Evolutionary conservation across 2,329 filamentous ascomycete genomes (phyloP).

Genomic region (Exophiala viscosa): DNA sequence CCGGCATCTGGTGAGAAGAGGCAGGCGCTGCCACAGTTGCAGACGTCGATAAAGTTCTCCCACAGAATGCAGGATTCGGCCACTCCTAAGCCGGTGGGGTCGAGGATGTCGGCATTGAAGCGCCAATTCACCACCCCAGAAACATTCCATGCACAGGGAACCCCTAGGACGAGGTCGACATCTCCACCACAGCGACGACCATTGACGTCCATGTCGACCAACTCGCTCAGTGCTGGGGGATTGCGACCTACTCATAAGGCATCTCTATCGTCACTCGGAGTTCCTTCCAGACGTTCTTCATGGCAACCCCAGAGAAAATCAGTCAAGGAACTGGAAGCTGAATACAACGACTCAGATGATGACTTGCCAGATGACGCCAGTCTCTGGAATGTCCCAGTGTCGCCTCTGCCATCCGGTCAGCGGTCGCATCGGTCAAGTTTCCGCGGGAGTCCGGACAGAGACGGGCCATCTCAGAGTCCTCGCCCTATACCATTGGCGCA

Average conservation of each 20-base stretch:
- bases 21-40: conserved; percentile 15
- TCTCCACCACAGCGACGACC: conserved; percentile 20
- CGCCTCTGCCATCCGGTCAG: conserved; percentile 42
- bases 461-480: conserved; percentile 26
- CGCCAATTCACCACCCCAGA: conserved; percentile 19
- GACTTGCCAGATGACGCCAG: conserved; percentile 50
- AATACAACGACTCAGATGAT: conserved; percentile 51
- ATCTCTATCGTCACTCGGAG: conserved; percentile 18
- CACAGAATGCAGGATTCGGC: conserved; percentile 9
- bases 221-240: conserved; percentile 14
- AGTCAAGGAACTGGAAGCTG: conserved; percentile 47
- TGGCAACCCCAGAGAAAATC: conserved; percentile 46
- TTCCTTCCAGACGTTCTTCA: conserved; percentile 34
- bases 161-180: conserved; percentile 20
- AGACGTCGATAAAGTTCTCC: conserved; percentile 11
- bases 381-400: conserved; percentile 50
- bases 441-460: conserved; percentile 40
- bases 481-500: conserved; percentile 43
- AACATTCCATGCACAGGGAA: conserved; percentile 10
- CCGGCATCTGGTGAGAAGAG: conserved; percentile 3
- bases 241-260: conserved; percentile 21
- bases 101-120: conserved; percentile 11
- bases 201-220: conserved; percentile 9
- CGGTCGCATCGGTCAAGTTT: conserved; percentile 37
- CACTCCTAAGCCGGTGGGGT: neutral